These are phyloP conservation scores for Amoebophrya sp. DNA, from an alignment of 169 alveolate genomes.

Conservation along the genomic window DNA sequence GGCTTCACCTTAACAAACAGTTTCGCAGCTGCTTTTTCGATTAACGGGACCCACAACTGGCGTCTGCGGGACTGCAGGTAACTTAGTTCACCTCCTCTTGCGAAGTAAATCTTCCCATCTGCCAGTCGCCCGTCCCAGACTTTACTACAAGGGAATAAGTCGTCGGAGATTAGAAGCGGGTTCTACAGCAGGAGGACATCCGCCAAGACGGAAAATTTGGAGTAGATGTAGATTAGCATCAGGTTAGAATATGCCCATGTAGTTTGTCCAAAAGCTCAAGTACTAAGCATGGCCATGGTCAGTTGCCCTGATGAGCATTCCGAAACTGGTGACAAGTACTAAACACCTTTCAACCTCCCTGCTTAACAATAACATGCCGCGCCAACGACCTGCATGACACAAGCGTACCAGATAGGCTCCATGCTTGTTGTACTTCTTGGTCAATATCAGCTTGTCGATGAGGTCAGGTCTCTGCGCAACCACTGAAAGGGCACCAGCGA, in stretches of 20 bases:
- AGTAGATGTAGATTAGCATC: too few species aligned
- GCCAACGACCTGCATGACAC: constrained; percentile 27
- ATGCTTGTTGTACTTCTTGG: constrained; percentile 1
- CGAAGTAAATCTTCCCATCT: neutral
- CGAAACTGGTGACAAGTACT: too few species aligned
- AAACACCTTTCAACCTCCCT: too few species aligned
- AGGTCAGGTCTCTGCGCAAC: constrained; percentile 24
- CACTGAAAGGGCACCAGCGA: constrained; percentile 27
- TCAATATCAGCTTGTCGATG: neutral
- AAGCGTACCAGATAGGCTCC: constrained; percentile 35
- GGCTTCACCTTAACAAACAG: too few species aligned
- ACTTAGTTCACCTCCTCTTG: neutral
- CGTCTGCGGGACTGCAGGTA: constrained; percentile 31
- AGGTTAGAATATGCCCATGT: too few species aligned
- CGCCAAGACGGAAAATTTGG: too few species aligned
- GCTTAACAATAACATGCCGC: neutral
- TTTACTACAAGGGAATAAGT: constrained; percentile 33
- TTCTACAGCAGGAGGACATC: too few species aligned
- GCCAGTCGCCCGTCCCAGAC: neutral
- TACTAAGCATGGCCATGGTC: too few species aligned
- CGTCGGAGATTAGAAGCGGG: too few species aligned
- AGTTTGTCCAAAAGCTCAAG: too few species aligned
- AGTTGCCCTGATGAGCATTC: too few species aligned
- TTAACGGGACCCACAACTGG: constrained; percentile 39
- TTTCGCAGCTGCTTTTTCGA: constrained; percentile 36